Evolutionary conservation across 1,139 yeast genomes (phyloP), one percentile per base, ranked within the genome.

Genomic region (Schwanniomyces etchellsii): DNA sequence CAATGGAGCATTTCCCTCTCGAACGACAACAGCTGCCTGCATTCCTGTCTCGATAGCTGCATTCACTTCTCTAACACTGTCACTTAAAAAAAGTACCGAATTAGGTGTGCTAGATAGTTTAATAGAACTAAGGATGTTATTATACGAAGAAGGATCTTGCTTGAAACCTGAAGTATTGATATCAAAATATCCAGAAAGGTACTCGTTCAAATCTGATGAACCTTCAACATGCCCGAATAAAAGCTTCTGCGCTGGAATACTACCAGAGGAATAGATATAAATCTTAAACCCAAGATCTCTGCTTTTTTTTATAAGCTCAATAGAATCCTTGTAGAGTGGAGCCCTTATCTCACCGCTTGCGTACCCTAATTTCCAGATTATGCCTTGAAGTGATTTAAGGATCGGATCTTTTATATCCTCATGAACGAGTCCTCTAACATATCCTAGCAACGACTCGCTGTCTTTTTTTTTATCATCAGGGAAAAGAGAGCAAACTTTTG

Each of bases 261-360:
- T 81, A 1, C 97, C 97, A n/a, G 95, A 83, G 0, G 96, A 86
- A 55, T 89, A 89, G 13, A 89, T 86, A 49, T 69, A 84, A 1
- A 85, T 62, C 5, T 60, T 57, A 6, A 41, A 42, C 5, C 36
- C 28, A 2, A 30, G 12, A 4, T 31, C 30, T 1, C 53, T 35
- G 61, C 71, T 66, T 2, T 45, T 34, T 32, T 61, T 45, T 33
- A 88, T 73, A 30, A 74, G 70, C 1, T 62, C 58, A 33, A 84
- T 67, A 2, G 94, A 91, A 52, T 89, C 97, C 0, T 48, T 47
- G 48, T 77, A 89, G 2, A 89, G 50, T 1, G 96, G 95, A 0
- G 95, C 93, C 44, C 64, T 66, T 39, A 89, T 67, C 38, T 75
- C 77, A 2, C 95, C 95, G 13, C 64, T 58, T 20, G 69, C 76